phyloP scores from a whole-genome alignment of 2,329 filamentous ascomycete species.

The Fusarium lyarnte region DNA sequence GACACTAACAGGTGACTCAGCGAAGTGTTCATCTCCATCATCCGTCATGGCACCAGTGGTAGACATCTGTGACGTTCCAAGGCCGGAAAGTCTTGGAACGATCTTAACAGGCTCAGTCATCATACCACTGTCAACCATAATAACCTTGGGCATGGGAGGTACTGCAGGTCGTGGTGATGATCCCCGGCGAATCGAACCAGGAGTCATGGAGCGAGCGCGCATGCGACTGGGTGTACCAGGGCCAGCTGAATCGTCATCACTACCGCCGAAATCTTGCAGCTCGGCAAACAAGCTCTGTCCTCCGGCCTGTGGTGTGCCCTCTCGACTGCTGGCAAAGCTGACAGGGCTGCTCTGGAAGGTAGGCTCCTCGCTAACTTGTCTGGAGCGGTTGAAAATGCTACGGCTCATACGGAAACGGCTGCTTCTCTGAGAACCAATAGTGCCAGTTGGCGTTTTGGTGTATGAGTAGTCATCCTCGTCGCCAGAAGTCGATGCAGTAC shows the following conservation, averaged over 20 bases:
- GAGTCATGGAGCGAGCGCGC: conserved; percentile 58
- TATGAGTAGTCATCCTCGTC: conserved; percentile 72
- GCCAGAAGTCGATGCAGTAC: conserved; percentile 87
- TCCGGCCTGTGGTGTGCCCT: conserved; percentile 58
- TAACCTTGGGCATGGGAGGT: conserved; percentile 60
- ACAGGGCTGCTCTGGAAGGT: conserved; percentile 67
- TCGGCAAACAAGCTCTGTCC: conserved; percentile 90
- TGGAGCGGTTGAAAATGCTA: conserved; percentile 66
- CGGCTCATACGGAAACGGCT: conserved; percentile 77
- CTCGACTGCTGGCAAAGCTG: conserved; percentile 62
- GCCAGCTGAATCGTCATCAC: conserved; percentile 74
- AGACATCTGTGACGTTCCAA: conserved; percentile 15
- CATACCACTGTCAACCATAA: conserved; percentile 68
- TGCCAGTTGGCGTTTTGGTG: conserved; percentile 69
- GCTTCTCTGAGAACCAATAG: conserved; percentile 70
- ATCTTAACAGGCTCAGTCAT: conserved; percentile 69
- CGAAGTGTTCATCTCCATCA: conserved; percentile 25
- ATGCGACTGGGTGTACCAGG: conserved; percentile 65
- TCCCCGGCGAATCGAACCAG: conserved; percentile 57
- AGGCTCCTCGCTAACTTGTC: conserved; percentile 69
- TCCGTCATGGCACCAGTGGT: conserved; percentile 18
- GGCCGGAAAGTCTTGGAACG: conserved; percentile 17
- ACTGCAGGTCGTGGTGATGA: conserved; percentile 59
- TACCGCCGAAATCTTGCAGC: conserved; percentile 80
- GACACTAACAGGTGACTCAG: conserved; percentile 43